Evolutionary conservation across 1,284 basidiomycete species (phyloP), one percentile per base, ranked within the genome.

Genomic region (Puccinia horiana): DNA sequence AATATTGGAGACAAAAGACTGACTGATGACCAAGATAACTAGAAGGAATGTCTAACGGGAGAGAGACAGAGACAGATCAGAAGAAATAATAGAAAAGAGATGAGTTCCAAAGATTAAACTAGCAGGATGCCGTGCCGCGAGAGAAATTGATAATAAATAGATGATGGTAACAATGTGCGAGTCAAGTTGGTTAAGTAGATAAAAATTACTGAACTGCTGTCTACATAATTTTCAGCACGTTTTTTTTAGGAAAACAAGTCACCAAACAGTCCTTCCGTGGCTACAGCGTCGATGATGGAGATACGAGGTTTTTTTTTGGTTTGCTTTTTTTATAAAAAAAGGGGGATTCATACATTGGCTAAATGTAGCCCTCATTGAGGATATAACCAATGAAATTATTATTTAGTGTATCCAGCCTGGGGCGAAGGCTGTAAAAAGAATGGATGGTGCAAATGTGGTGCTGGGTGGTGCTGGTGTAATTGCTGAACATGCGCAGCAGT

Each of bases 381-480:
- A 58, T n/a, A 58, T 58, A n/a, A n/a, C n/a, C 6, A 58, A 58
- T 26, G n/a, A 58, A 29, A 58, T 26, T n/a, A 67, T 65, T 47
- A 65, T 69, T 78, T 78, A 49, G 76, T 32, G 47, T 69, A 78
- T 49, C 63, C 76, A 44, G 56, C 49, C 29, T 63, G 40, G 47
- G 76, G 32, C 8, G 76, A 29, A 78, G 44, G 56, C 32, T 78
- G 76, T 44, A 78, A 35, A 69, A 78, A 52, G 40, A 78, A 52
- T 11, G 18, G 40, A 67, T 47, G 58, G 52, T 78, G 76, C 63
- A 78, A 65, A 78, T 78, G 76, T 29, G 42, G 73, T 65, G 63
- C 61, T 69, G 65, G 63, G 40, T 72, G 69, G 16, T 78, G 63
- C 16, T 78, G 58, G 11, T 78, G 76, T n/a, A 69, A 47, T 65